Evolutionary conservation across 2,329 filamentous ascomycete genomes (phyloP), one percentile per base, ranked within the genome.

Genomic region (Colletotrichum simmondsii): DNA sequence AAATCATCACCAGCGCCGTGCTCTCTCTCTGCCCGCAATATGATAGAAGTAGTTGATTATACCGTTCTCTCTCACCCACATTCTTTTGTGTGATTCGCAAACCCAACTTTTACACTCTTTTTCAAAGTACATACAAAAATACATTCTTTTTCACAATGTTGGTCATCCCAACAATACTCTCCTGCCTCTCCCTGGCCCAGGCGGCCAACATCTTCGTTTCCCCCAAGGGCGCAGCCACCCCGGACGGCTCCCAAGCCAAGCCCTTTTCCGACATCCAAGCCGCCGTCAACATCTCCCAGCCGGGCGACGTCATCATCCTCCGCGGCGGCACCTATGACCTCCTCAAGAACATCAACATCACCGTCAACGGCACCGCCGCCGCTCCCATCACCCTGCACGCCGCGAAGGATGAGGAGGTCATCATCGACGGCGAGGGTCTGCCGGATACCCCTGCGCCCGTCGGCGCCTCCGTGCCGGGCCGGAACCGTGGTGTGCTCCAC

Each of bases 291-390:
- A 81, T 79, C 8, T 85, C 86, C 16, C 80, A 77, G 7, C 83
- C 86, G 22, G 86, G 86, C 5, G 85, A 86, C 61, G 83, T 79
- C 4, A 74, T 81, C 37, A 79, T 81, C 68, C 70, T 81, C 30
- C 78, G 80, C 35, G 80, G 80, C 61, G 81, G 81, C 0, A 65
- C 74, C n/a, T 88, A 87, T 76, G 78, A 80, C 28, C 83, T 82
- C 0, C 83, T 83, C 0, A 82, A 80, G 37, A 87, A 87, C 76
- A 86, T 88, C 57, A 85, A 87, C 75, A 81, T 88, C 76, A 84
- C 79, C 46, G 83, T 83, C 59, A 83, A 81, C 49, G 86, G 86
- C 49, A 85, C 81, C 1, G 76, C 78, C 14, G 78, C 81, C 0
- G 77, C 80, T 0, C 85, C 84, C 0, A 84, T 84, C 58, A 85